Conservation (phyloP, 805 yeast genomes). For the Suhomyces sp. region DNA sequence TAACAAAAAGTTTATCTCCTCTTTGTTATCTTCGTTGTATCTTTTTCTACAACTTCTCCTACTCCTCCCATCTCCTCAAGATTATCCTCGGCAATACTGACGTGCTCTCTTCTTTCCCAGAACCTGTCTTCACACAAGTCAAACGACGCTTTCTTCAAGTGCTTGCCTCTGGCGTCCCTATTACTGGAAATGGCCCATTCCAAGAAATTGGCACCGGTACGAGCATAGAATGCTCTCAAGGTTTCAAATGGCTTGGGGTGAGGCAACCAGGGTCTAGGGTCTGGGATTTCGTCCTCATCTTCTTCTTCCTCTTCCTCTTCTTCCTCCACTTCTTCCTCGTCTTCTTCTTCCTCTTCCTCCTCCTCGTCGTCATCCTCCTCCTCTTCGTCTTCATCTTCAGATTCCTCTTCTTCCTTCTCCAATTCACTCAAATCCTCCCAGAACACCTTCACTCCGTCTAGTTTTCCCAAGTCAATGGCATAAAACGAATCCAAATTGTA, state of each 20-base stretch:
- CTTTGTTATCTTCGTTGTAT: slow-evolving; percentile 42
- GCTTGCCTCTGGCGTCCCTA: slow-evolving; percentile 83
- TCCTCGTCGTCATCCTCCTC: slow-evolving; percentile 72
- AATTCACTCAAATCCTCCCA: slow-evolving; percentile 83
- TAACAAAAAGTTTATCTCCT: slow-evolving; percentile 41
- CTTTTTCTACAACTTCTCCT: slow-evolving; percentile 80
- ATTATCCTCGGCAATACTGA: slow-evolving; percentile 83
- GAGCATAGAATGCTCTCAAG: slow-evolving; percentile 76
- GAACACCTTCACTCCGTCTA: slow-evolving; percentile 81
- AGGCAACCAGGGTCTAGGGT: slow-evolving; percentile 93
- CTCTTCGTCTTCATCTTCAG: slow-evolving; percentile 60
- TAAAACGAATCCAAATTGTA: slow-evolving; percentile 81
- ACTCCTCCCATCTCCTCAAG: slow-evolving; percentile 90
- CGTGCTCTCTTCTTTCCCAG: slow-evolving; percentile 98
- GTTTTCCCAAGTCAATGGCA: slow-evolving; percentile 75
- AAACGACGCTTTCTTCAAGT: slow-evolving; percentile 82
- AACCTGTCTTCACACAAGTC: slow-evolving; percentile 91
- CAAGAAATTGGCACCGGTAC: slow-evolving; percentile 82
- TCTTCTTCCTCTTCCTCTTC: slow-evolving; percentile 62
- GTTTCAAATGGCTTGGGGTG: slow-evolving; percentile 93
- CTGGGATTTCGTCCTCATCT: slow-evolving; percentile 72
- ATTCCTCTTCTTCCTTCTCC: slow-evolving; percentile 51
- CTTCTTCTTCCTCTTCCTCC: slow-evolving; percentile 47
- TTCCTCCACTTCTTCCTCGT: slow-evolving; percentile 47
- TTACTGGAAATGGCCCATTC: slow-evolving; percentile 92